Evolutionary conservation across 208 protist species (phyloP).

Genomic region (Crithidia thermophila): DNA sequence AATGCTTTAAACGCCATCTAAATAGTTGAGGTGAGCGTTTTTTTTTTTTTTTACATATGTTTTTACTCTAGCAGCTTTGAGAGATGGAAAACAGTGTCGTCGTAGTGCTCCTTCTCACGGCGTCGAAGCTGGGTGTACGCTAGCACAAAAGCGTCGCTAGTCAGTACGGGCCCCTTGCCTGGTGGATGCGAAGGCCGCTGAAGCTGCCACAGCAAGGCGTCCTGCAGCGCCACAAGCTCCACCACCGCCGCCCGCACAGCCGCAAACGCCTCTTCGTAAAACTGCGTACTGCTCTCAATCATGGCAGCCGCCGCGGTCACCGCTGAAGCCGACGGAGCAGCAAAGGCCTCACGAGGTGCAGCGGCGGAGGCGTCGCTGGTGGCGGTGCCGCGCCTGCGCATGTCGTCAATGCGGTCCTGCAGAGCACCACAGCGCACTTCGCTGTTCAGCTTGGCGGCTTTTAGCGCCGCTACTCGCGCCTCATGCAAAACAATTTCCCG

Average conservation of each 20-base stretch:
- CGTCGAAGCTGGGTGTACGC: conserved; percentile 20
- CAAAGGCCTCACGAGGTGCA: too few species aligned
- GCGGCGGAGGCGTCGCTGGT: too few species aligned
- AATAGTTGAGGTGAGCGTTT: too few species aligned
- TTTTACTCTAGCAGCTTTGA: too few species aligned
- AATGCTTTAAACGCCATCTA: too few species aligned
- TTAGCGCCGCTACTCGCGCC: not conserved
- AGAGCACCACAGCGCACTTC: conserved; percentile 4
- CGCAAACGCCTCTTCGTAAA: not conserved
- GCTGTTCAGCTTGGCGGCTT: not conserved
- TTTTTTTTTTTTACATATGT: too few species aligned
- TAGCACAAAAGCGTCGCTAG: too few species aligned
- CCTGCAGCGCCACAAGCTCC: conserved; percentile 10
- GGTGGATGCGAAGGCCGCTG: not conserved
- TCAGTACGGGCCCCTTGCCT: too few species aligned
- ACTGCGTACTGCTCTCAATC: not conserved
- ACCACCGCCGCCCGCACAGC: not conserved
- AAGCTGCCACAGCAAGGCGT: not conserved
- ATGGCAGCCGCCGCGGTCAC: not conserved
- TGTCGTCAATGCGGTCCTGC: not conserved
- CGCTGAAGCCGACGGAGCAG: too few species aligned
- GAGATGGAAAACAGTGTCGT: too few species aligned
- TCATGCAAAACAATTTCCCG: not conserved
- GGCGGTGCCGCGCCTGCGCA: not conserved
- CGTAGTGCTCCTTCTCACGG: conserved; percentile 9